These are phyloP conservation scores for Skeletonema grethae DNA, from an alignment of 108 stramenopile genomes.

Conservation along the genomic window DNA sequence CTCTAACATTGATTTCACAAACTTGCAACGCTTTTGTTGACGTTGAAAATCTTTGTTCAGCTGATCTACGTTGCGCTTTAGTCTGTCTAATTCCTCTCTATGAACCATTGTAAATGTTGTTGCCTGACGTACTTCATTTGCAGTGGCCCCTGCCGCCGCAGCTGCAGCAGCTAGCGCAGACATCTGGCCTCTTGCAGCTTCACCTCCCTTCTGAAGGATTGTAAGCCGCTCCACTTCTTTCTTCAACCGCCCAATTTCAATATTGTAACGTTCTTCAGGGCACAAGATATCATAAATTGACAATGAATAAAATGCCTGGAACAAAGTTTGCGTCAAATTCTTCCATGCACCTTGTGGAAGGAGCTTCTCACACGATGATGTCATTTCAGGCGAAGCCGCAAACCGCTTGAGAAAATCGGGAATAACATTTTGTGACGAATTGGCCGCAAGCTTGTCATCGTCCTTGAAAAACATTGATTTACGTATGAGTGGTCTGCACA, in stretches of 20 bases:
- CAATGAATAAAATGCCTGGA: conserved; percentile 72
- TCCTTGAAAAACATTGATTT: conserved; percentile 44
- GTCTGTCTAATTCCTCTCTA: conserved; percentile 51
- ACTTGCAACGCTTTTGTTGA: conserved; percentile 66
- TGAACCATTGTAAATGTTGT: conserved; percentile 48
- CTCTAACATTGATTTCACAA: conserved; percentile 49
- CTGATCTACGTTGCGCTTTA: conserved; percentile 49
- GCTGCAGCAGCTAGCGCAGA: conserved; percentile 46
- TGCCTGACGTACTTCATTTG: conserved; percentile 43
- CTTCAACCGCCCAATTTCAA: conserved; percentile 67
- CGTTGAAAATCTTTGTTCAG: conserved; percentile 60
- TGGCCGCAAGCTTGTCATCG: conserved; percentile 34
- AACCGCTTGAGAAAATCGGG: conserved; percentile 37
- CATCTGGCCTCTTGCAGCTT: conserved; percentile 31
- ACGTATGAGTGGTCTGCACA: conserved; percentile 65
- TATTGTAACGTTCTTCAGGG: conserved; percentile 65
- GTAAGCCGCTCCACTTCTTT: conserved; percentile 69
- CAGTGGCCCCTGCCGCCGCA: conserved; percentile 44
- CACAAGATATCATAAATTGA: conserved; percentile 76
- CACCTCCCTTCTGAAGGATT: conserved; percentile 49
- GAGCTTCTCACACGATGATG: conserved; percentile 30
- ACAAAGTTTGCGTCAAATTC: conserved; percentile 57
- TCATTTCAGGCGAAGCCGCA: conserved; percentile 19
- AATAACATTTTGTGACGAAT: conserved; percentile 16
- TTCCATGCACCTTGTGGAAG: conserved; percentile 56